Base-by-base conservation (phyloP, 208 protist species). In the Ichthyophonus hoferi region DNA sequence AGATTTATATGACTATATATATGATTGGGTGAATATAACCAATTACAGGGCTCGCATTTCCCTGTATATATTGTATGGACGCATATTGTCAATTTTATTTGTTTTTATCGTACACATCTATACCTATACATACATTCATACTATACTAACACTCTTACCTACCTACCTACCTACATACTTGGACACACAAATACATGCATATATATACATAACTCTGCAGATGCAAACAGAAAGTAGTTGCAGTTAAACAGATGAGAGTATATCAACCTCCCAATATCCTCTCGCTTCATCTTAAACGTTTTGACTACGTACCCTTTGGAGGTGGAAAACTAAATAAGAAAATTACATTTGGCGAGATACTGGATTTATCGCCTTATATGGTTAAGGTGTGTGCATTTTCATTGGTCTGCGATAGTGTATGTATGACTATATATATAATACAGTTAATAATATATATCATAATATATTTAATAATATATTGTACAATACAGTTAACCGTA, bases 231-330 rank as follows among this genome's bases (percentile, higher is more conserved):
- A 79, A 91, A 1, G 90, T 93, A 0, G 42, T 77, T 39, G 95
- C 95, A 1, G 17, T 38, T 1, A 96, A 96, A 91, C 89, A 91
- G 38, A 83, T 97, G 17, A 91, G 58, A 1, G 88, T 97, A 31
- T 76, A 94, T 79, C 58, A 90, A 17, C 67, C 91, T 35, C 95
- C 95, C 34, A 88, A 88, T 40, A 86, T 97, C 2, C 94, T 97
- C 1, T 91, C 85, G 1, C 40, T 96, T 12, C 95, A 97, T 40
- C 90, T 97, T 24, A 97, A 97, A 87, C 88, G 95, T 17, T 97
- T 97, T 83, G 83, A 87, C 42, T 90, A 76, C 40, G 35, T 87
- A 35, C 38, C 40, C 39, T 43, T 12, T 33, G 87, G 79, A 35
- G 86, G 85, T 2, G 42, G 78, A 39, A 79, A 77, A 40, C 3